These are phyloP conservation scores for Talaromyces sp. DNA, from an alignment of 2,329 filamentous ascomycete genomes.

Conservation along the genomic window DNA sequence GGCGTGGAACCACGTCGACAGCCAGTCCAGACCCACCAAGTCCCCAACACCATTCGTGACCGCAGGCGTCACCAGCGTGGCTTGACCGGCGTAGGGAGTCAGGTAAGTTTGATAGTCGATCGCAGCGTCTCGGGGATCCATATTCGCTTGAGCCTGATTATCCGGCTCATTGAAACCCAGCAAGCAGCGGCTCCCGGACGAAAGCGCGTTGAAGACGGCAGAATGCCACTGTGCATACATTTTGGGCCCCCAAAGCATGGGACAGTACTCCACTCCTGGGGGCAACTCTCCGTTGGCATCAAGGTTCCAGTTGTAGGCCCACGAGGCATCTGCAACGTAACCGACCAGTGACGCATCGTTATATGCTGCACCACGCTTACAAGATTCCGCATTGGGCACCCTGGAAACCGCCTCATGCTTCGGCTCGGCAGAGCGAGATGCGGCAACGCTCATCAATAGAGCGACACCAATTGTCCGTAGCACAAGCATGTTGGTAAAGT, in stretches of 20 bases:
- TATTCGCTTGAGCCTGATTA: conserved; percentile 37
- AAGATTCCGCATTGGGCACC: conserved; percentile 29
- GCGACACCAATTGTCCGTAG: neutral
- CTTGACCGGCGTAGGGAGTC: conserved; percentile 36
- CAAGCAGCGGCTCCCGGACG: conserved; percentile 37
- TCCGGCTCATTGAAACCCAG: conserved; percentile 51
- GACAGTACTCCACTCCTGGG: conserved; percentile 41
- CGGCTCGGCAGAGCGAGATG: conserved; percentile 32
- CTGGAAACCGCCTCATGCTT: conserved; percentile 27
- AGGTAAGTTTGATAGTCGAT: conserved; percentile 38
- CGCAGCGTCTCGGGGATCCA: conserved; percentile 39
- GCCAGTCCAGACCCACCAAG: conserved; percentile 41
- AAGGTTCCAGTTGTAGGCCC: conserved; percentile 49
- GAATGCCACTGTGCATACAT: conserved; percentile 36
- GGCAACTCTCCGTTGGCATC: conserved; percentile 31
- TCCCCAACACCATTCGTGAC: conserved; percentile 38
- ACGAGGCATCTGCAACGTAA: conserved; percentile 36
- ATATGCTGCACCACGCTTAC: conserved; percentile 31
- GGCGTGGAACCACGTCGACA: conserved; percentile 38
- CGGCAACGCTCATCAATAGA: neutral
- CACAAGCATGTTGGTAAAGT: neutral
- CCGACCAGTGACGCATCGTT: conserved; percentile 37
- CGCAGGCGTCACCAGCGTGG: conserved; percentile 43
- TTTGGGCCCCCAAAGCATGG: conserved; percentile 46
- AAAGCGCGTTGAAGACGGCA: conserved; percentile 36